Conservation (phyloP, 78 protist species). For the Dictyostelium firmibasis region DNA sequence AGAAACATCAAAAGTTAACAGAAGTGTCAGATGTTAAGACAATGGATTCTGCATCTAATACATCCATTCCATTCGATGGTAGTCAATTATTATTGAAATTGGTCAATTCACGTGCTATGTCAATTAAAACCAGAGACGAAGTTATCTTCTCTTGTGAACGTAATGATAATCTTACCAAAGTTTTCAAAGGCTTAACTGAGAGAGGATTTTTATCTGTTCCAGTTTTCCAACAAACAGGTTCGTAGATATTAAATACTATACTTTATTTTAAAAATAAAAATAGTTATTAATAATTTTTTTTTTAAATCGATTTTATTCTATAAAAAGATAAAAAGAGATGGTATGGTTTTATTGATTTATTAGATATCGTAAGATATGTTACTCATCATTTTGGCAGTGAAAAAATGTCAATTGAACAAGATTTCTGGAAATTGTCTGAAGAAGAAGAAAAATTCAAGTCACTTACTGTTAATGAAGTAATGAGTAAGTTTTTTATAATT, state of each 20-base stretch:
- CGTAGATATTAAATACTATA: too few relatives aligned
- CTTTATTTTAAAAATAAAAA: too few relatives aligned
- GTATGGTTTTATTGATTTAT: slow-evolving; percentile 59
- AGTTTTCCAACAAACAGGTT: slow-evolving; percentile 55
- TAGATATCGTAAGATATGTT: slow-evolving; percentile 67
- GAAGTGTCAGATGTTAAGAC: background rate
- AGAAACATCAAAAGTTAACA: background rate
- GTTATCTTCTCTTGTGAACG: slow-evolving; percentile 40
- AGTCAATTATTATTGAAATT: slow-evolving; percentile 11
- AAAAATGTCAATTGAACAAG: slow-evolving; percentile 55
- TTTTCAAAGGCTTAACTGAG: slow-evolving; percentile 59
- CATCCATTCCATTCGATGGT: slow-evolving; percentile 4
- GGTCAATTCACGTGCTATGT: slow-evolving; percentile 43
- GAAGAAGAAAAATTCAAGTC: slow-evolving; percentile 59
- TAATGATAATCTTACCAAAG: slow-evolving; percentile 25
- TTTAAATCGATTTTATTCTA: background rate
- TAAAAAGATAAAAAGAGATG: slow-evolving; percentile 60
- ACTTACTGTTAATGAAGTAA: slow-evolving; percentile 60
- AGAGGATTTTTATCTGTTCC: slow-evolving; percentile 51
- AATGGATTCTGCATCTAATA: background rate
- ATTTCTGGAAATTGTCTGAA: slow-evolving; percentile 37
- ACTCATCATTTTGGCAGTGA: slow-evolving; percentile 38
- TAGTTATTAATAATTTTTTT: background rate
- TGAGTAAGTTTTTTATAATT: background rate
- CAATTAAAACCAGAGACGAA: slow-evolving; percentile 57